Percentiles rank a stretch among this genome's conserved stretches.
Evolutionary conservation across 1,139 yeast species (phyloP).

Genomic region (Komagataea norvegica): DNA sequence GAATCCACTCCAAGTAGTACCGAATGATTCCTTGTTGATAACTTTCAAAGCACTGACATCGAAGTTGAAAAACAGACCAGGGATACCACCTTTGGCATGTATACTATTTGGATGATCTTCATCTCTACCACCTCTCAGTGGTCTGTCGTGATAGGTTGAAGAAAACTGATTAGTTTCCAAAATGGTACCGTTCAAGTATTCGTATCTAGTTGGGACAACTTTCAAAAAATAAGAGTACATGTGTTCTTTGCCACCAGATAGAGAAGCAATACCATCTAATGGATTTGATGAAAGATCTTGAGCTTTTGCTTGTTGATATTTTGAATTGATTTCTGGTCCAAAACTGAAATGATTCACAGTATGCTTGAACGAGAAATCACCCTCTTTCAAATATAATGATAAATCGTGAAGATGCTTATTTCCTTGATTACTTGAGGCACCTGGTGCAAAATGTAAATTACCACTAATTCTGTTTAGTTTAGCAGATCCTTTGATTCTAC

Average conservation of each 20-base stretch:
- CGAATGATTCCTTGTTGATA: conserved; percentile 74
- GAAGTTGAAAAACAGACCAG: conserved; percentile 83
- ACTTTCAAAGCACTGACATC: conserved; percentile 93
- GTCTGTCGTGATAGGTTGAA: conserved; percentile 86
- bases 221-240: conserved; percentile 75
- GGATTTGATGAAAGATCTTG: conserved; percentile 56
- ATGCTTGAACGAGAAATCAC: conserved; percentile 64
- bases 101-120: conserved; percentile 84
- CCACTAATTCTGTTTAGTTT: conserved; percentile 84
- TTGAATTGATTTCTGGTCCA: conserved; percentile 52
- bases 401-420: conserved; percentile 79
- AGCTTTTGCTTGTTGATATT: conserved; percentile 14
- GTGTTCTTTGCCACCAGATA: conserved; percentile 51
- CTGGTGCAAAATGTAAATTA: conserved; percentile 93
- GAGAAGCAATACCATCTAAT: conserved; percentile 50
- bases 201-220: conserved; percentile 87
- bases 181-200: conserved; percentile 47
- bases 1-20: conserved; percentile 82
- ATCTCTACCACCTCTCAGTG: conserved; percentile 81
- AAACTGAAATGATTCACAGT: conserved; percentile 75
- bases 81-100: conserved; percentile 83
- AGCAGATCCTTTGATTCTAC: conserved; percentile 77
- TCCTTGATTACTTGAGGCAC: conserved; percentile 48
- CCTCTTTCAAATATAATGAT: conserved; percentile 57
- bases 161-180: conserved; percentile 90